These are phyloP conservation scores for Hyphopichia wangnamkhiaoensis DNA, from an alignment of 1,139 yeast species.

Conservation along the genomic window DNA sequence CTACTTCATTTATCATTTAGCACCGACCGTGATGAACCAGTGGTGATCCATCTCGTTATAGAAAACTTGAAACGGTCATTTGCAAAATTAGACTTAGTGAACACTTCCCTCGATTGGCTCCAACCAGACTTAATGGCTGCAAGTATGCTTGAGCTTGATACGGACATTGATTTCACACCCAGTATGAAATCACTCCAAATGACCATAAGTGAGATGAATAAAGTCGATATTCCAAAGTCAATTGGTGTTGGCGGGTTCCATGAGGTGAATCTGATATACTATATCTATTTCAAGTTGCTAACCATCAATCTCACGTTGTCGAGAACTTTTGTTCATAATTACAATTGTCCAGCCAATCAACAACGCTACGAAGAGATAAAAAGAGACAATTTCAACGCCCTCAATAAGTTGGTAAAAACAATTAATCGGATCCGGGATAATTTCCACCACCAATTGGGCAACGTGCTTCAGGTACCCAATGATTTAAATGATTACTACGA, in stretches of 20 bases:
- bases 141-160: neutral
- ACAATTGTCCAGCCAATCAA: neutral
- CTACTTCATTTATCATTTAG: neutral
- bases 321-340: slow-evolving; percentile 2
- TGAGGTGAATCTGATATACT: neutral
- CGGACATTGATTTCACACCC: neutral
- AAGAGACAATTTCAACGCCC: neutral
- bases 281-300: neutral
- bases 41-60: neutral
- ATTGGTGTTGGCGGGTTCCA: no score
- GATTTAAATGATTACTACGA: neutral
- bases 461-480: neutral
- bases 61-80: neutral
- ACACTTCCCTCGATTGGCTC: no score
- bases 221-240: neutral
- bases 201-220: neutral
- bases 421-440: neutral
- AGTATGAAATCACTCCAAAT: neutral
- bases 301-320: neutral
- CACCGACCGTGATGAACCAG: neutral
- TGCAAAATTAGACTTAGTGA: no score
- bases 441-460: slow-evolving; percentile 2
- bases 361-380: slow-evolving; percentile 1
- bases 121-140: no score
- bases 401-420: neutral